These are phyloP conservation scores for Ustilago tritici DNA, from an alignment of 1,284 basidiomycete genomes.

Conservation along the genomic window DNA sequence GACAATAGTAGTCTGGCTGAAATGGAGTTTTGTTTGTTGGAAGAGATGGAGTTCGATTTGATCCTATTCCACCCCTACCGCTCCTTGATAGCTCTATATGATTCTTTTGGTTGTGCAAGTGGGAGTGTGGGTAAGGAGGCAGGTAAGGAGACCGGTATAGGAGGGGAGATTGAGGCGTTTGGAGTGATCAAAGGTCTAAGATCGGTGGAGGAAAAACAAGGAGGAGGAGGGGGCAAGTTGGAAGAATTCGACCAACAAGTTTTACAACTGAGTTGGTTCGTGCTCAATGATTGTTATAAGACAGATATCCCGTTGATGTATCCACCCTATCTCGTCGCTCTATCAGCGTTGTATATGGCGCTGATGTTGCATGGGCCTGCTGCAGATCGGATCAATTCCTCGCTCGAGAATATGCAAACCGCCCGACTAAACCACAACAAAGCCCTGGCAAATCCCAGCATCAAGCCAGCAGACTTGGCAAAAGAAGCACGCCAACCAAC, in stretches of 20 bases:
- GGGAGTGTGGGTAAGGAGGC: background rate
- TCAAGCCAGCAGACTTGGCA: background rate
- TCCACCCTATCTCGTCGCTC: slow-evolving; percentile 91
- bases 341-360: slow-evolving; percentile 85
- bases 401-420: slow-evolving; percentile 9
- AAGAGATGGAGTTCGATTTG: slow-evolving; percentile 94
- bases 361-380: slow-evolving; percentile 51
- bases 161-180: slow-evolving; percentile 20
- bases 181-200: slow-evolving; percentile 19
- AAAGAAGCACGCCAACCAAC: slow-evolving; percentile 60
- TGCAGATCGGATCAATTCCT: slow-evolving; percentile 29
- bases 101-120: slow-evolving; percentile 51
- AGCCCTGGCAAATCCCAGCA: slow-evolving; percentile 17
- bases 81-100: slow-evolving; percentile 82
- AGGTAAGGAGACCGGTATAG: slow-evolving; percentile 1
- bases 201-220: slow-evolving; percentile 13
- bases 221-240: slow-evolving; percentile 40
- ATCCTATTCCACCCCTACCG: slow-evolving; percentile 94
- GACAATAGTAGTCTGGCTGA: slow-evolving; percentile 89
- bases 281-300: slow-evolving; percentile 95
- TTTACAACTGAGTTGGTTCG: slow-evolving; percentile 76
- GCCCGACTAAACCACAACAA: slow-evolving; percentile 61
- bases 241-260: slow-evolving; percentile 72
- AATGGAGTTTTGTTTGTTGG: slow-evolving; percentile 98
- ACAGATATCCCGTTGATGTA: slow-evolving; percentile 89